Conservation (phyloP, 495 filamentous ascomycete genomes). For the Evernia prunastri region DNA sequence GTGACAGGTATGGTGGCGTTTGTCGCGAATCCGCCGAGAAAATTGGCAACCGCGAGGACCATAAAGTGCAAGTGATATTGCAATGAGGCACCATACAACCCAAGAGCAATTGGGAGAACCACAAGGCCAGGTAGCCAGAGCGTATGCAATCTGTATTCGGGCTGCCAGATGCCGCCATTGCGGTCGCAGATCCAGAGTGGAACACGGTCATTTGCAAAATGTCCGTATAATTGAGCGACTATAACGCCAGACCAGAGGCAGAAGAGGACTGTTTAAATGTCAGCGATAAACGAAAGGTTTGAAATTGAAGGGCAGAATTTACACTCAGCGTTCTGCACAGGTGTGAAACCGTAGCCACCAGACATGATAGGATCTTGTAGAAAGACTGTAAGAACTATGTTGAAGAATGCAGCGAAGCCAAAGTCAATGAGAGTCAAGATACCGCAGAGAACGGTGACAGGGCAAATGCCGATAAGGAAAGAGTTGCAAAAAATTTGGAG, state of each 20-base stretch:
- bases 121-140: constrained; percentile 24
- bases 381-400: constrained; percentile 35
- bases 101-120: constrained; percentile 44
- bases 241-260: constrained; percentile 44
- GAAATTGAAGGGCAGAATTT: neutral
- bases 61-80: constrained; percentile 46
- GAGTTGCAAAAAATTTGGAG: neutral
- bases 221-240: constrained; percentile 38
- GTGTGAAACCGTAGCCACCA: constrained; percentile 38
- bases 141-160: constrained; percentile 31
- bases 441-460: constrained; percentile 20
- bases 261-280: constrained; percentile 19
- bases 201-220: constrained; percentile 42
- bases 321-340: constrained; percentile 37
- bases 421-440: constrained; percentile 31
- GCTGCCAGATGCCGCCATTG: constrained; percentile 42
- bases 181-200: constrained; percentile 38
- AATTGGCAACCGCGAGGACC: constrained; percentile 39
- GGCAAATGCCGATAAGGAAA: neutral
- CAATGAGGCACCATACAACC: constrained; percentile 42
- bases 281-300: neutral
- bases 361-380: constrained; percentile 32
- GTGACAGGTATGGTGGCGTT: constrained; percentile 9
- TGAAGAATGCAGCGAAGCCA: constrained; percentile 35
- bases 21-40: constrained; percentile 38